phyloP scores from a whole-genome alignment of 345 rosid species.

The Hibiscus mutabilis region DNA sequence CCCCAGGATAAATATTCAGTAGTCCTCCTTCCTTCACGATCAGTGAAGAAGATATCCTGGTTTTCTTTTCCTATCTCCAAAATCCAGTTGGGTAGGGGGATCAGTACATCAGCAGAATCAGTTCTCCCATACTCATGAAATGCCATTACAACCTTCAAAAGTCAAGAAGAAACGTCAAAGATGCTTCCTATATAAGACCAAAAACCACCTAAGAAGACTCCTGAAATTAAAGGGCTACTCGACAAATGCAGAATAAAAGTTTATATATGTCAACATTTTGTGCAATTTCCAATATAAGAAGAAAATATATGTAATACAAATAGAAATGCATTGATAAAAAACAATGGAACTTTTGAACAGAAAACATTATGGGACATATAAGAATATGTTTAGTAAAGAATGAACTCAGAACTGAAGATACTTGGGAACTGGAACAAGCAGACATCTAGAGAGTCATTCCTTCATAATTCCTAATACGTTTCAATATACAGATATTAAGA shows the following conservation, averaged over 20 bases:
- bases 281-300: neutral
- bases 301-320: neutral
- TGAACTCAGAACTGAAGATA: neutral
- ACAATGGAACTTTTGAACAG: neutral
- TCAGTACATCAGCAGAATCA: conserved; percentile 40
- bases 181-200: conserved; percentile 3
- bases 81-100: conserved; percentile 92
- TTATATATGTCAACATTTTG: neutral
- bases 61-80: conserved; percentile 84
- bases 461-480: neutral
- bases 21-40: conserved; percentile 78
- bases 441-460: neutral
- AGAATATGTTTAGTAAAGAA: neutral
- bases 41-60: conserved; percentile 83
- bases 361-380: neutral
- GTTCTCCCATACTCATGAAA: conserved; percentile 82
- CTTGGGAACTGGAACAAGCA: neutral
- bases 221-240: neutral
- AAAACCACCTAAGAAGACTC: neutral
- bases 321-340: neutral
- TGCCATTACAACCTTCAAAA: conserved; percentile 84
- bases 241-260: neutral
- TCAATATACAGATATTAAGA: neutral
- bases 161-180: conserved; percentile 12
- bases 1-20: conserved; percentile 89